Base-by-base conservation (phyloP, 352 stramenopile genomes). In the Phytophthora europaea region DNA sequence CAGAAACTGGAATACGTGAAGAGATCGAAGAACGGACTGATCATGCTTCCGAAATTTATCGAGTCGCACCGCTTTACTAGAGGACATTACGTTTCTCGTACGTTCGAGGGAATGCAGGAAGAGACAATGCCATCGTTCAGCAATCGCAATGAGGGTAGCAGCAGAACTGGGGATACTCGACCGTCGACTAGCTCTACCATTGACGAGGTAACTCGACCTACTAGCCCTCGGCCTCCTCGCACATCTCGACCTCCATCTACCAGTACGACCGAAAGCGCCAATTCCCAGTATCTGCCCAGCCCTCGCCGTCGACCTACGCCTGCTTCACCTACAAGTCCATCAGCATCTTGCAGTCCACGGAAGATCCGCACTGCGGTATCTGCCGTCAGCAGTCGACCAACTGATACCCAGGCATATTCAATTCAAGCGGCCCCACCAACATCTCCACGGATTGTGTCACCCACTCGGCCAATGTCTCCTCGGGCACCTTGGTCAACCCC, bases 1-100 rank as follows among this genome's bases (percentile, higher is more conserved):
- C 63, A 87, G 40, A 82, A 83, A 31, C 71, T 91, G 48, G 85
- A 92, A 50, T 90, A 89, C 58, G 76, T 88, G 18, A 89, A 91
- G 59, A 81, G 84, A 31, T 85, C 74, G 47, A 86, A 83, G 57
- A 94, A 94, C 20, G 87, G 87, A 2, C 54, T 94, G 36, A 76
- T 90, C 23, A 78, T 81, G 72, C 73, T 92, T 31, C 85, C 85
- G 8, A 89, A 80, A 57, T 92, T 92, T 59, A 75, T 89, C 62
- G 83, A 90, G 45, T 62, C 76, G 8, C 78, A 81, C 47, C 73
- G 83, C 18, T 92, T 86, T 70, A 90, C 83, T 8, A 72, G 84
- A 28, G 83, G 83, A 4, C 74, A 77, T 5, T 79, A 91, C 69
- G 52, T 80, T 9, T 53, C 65, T 12, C 78, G 71, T 13, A 84